Percentiles rank a stretch among this genome's conserved stretches.
Conservation (phyloP, 495 filamentous ascomycete species). For the Penicillium waksmanii region DNA sequence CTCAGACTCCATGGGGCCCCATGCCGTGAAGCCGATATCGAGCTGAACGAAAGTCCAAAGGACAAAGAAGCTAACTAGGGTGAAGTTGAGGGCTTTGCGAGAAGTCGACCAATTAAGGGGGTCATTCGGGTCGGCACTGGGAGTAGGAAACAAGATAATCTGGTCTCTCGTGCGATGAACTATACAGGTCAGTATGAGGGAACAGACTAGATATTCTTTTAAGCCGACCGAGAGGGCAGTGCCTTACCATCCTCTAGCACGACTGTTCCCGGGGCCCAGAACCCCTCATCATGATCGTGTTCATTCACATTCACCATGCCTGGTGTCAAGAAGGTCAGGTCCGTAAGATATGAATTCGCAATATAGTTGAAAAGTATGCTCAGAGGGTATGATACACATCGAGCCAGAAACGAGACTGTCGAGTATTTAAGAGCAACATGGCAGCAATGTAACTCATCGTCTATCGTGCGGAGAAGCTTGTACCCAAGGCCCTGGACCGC, state of each 20-base stretch:
- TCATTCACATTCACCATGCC: constrained; percentile 19
- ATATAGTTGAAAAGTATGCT: neutral
- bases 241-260: constrained; percentile 27
- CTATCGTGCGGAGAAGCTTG: neutral
- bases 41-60: constrained; percentile 43
- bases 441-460: neutral
- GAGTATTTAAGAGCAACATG: neutral
- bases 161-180: constrained; percentile 27
- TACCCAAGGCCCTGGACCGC: neutral
- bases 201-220: neutral
- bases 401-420: neutral
- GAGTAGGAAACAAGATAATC: constrained; percentile 30
- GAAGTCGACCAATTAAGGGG: constrained; percentile 35
- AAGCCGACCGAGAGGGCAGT: neutral
- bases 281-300: constrained; percentile 22
- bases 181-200: constrained; percentile 7
- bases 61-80: constrained; percentile 42
- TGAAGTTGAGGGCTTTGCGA: constrained; percentile 44
- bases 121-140: constrained; percentile 35
- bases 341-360: neutral
- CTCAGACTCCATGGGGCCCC: constrained; percentile 43
- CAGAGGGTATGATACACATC: neutral
- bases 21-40: constrained; percentile 43
- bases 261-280: constrained; percentile 34
- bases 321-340: neutral